Evolutionary conservation across 2,329 filamentous ascomycete genomes (phyloP).

Genomic region (Fusarium annulatum): DNA sequence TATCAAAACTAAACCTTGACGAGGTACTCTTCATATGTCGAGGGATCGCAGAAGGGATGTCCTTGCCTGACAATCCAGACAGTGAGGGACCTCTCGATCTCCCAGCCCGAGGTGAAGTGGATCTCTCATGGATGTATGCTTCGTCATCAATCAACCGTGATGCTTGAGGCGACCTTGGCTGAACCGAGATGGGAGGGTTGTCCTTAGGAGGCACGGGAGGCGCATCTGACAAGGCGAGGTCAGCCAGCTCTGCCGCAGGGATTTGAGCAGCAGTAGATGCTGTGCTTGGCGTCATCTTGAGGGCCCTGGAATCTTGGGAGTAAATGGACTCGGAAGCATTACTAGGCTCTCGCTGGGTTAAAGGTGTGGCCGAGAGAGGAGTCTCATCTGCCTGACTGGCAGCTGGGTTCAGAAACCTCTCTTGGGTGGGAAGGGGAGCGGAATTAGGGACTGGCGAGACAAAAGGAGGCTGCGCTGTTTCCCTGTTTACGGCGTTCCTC

Average conservation of each 20-base stretch:
- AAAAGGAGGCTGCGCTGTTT: constrained; percentile 19
- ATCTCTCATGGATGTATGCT: constrained; percentile 28
- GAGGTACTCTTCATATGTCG: constrained; percentile 80
- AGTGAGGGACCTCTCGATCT: constrained; percentile 66
- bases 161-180: constrained; percentile 39
- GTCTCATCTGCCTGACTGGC: constrained; percentile 9
- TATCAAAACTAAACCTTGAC: constrained; percentile 85
- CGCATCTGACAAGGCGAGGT: constrained; percentile 30
- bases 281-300: constrained; percentile 44
- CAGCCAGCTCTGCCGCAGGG: constrained; percentile 5
- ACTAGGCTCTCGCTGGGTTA: constrained; percentile 44
- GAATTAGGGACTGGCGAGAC: constrained; percentile 27
- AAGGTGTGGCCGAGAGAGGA: constrained; percentile 29
- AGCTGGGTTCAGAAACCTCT: constrained; percentile 18
- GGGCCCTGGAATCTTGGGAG: constrained; percentile 43
- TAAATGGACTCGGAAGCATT: constrained; percentile 48
- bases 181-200: constrained; percentile 39
- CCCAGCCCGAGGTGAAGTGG: constrained; percentile 46
- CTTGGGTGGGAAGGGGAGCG: constrained; percentile 28
- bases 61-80: constrained; percentile 59
- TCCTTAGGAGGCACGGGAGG: constrained; percentile 57
- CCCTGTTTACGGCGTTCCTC: constrained; percentile 40
- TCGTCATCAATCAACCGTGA: constrained; percentile 40
- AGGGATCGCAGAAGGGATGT: constrained; percentile 63
- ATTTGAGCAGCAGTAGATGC: constrained; percentile 38